Evolutionary conservation across 2,329 filamentous ascomycete genomes (phyloP).

Genomic region (Aspergillus pseudotamarii): DNA sequence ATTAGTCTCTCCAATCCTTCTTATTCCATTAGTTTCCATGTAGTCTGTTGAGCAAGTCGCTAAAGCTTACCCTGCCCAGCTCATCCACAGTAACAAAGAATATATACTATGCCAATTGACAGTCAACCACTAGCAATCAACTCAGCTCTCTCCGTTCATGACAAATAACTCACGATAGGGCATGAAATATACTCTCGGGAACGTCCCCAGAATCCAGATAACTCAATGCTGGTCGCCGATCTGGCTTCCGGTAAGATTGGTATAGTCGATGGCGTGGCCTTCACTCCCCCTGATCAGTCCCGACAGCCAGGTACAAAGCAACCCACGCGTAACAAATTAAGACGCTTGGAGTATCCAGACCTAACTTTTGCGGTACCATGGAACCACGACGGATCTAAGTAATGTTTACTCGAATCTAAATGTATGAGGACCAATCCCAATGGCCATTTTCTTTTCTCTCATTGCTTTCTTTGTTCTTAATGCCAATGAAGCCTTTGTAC

Average conservation of each 20-base stretch:
- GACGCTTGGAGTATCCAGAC: neutral
- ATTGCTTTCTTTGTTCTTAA: conserved; percentile 1
- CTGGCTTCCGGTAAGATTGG: conserved; percentile 3
- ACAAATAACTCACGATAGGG: neutral
- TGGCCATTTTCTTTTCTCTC: neutral
- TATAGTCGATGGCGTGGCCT: neutral
- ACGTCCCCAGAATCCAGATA: neutral
- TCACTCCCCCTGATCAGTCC: neutral
- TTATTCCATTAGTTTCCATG: neutral
- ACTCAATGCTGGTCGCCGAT: conserved; percentile 4
- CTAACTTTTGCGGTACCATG: conserved; percentile 1
- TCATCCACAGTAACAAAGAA: neutral
- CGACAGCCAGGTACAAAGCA: conserved; percentile 5
- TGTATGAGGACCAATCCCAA: neutral
- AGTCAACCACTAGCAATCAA: neutral
- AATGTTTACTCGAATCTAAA: neutral
- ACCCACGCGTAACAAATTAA: neutral
- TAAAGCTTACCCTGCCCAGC: neutral
- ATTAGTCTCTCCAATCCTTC: neutral
- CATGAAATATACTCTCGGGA: neutral
- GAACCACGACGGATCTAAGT: neutral
- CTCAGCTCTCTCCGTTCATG: neutral
- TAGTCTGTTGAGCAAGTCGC: neutral
- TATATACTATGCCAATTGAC: neutral
- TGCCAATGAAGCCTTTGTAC: neutral